A percentile compares a stretch with the other conserved stretches of the same genome.
These are phyloP conservation scores for Clitopilus hobsonii DNA, from an alignment of 768 basidiomycete species.

Conservation along the genomic window DNA sequence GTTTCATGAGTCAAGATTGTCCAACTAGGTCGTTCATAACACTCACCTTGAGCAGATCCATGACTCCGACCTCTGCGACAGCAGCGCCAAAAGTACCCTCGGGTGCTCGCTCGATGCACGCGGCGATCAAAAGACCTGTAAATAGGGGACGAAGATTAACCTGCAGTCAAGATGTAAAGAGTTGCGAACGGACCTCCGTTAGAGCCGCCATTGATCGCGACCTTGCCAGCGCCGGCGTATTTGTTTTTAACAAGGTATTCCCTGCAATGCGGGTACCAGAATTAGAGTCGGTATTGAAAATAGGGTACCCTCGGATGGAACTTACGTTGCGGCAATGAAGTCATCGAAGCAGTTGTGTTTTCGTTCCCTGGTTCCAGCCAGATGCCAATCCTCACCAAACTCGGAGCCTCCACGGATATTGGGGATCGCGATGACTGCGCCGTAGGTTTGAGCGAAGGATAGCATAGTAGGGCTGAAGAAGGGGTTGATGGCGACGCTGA, in stretches of 20 bases:
- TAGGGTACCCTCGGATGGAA: conserved; percentile 4
- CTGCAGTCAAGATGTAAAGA: background rate
- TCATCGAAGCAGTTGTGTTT: conserved; percentile 82
- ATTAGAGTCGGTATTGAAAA: background rate
- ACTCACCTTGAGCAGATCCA: conserved; percentile 70
- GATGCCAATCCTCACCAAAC: conserved; percentile 85
- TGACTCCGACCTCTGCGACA: conserved; percentile 78
- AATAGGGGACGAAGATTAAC: background rate
- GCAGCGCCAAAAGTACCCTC: conserved; percentile 74
- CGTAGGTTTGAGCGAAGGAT: conserved; percentile 69
- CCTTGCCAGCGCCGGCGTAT: conserved; percentile 62
- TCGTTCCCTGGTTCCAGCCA: conserved; percentile 61
- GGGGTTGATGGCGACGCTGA: conserved; percentile 65
- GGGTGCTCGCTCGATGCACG: conserved; percentile 77
- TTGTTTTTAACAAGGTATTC: conserved; percentile 71
- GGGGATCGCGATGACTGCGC: conserved; percentile 56
- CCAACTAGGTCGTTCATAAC: too few species aligned
- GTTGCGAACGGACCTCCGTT: conserved; percentile 58
- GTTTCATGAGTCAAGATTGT: conserved; percentile 3
- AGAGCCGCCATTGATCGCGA: conserved; percentile 75
- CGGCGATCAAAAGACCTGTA: conserved; percentile 73
- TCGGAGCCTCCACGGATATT: conserved; percentile 69
- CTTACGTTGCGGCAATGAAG: conserved; percentile 78
- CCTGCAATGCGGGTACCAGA: conserved; percentile 26
- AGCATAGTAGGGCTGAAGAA: conserved; percentile 69